Evolutionary conservation across 2,329 filamentous ascomycete species (phyloP), one percentile per base, ranked within the genome.

Genomic region (Pseudogymnoascus sp.): DNA sequence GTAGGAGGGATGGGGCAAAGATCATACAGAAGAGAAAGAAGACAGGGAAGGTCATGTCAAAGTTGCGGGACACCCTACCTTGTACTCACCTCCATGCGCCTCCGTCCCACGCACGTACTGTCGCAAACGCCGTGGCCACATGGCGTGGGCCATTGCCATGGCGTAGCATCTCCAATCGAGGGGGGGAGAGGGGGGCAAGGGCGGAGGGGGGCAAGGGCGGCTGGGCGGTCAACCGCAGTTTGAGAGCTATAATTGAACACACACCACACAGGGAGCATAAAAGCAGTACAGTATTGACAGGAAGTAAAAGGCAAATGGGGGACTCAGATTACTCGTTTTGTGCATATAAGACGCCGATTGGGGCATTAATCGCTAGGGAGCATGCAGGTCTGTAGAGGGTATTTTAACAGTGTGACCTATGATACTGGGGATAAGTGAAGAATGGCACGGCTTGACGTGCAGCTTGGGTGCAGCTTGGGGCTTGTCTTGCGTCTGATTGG

Each of bases 341-440:
- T 56, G 29, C 50, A 56, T 33, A 56, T 56, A 56, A 56, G 50
- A 56, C 50, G 50, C 50, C 50, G 50, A 56, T 56, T 56, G 50
- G 50, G 50, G 17, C 29, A 56, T 33, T 56, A 56, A 10, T 56
- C 17, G 11, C 29, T 56, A 29, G 50, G 17, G n/a, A 7, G 17
- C 7, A 56, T 56, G 50, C 29, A 56, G 50, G 50, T 56, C 50
- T 33, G 23, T 15, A 56, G 11, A 56, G 50, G 50, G 29, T 33
- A 56, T 56, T 56, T 56, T 21, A 56, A 33, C 17, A 11, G 50
- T 56, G 50, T 56, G 50, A 56, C 50, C 50, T 33, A 33, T 56
- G 50, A 56, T 33, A 56, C 50, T 46, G 33, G 59, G 35, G 59
- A 61, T 46, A 31, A 46, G 59, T 38, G 59, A 46, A 61, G 59